Evolutionary conservation across 352 stramenopile species (phyloP), one percentile per base, ranked within the genome.

Genomic region (Pythium biforme): DNA sequence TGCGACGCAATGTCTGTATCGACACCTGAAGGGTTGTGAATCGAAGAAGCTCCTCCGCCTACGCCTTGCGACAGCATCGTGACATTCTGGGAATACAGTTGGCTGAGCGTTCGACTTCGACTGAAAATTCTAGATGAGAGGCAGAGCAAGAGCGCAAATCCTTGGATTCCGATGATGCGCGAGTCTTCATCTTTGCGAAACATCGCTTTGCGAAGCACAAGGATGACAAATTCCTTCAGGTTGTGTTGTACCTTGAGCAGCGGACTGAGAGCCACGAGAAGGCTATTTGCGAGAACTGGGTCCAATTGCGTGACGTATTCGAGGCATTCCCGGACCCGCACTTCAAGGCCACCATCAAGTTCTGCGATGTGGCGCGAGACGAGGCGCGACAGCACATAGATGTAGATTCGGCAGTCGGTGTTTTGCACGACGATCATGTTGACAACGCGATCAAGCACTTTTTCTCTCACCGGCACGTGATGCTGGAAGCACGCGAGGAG

Each of bases 141-240:
- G 22, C 75, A 72, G 4, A 85, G 43, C 19, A 85, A 48, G 22
- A 76, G 67, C 26, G 64, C 64, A 12, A 88, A 75, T 3, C 79
- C 79, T 34, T 72, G 60, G 37, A 88, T 83, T 5, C 60, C 76
- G 25, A 86, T 78, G 49, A 77, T 82, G 17, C 79, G 62, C 15
- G 72, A 81, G 25, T 55, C 41, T 66, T 76, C 70, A 45, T 86
- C 79, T 58, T 83, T 83, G 0, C 76, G 73, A 59, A 86, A 85
- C 76, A 88, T 83, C 3, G 76, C 74, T 53, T 88, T 88, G 20
- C 79, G 75, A 25, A 88, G 64, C 46, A 76, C 82, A 41, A 86
- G 49, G 37, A 88, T 69, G 1, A 86, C 59, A 41, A 77, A 81
- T 22, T 63, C 75, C 54, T 85, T 81, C 31, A 88, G 61, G 22